phyloP scores from a whole-genome alignment of 2,329 filamentous ascomycete genomes.

The Colletotrichum lupini region DNA sequence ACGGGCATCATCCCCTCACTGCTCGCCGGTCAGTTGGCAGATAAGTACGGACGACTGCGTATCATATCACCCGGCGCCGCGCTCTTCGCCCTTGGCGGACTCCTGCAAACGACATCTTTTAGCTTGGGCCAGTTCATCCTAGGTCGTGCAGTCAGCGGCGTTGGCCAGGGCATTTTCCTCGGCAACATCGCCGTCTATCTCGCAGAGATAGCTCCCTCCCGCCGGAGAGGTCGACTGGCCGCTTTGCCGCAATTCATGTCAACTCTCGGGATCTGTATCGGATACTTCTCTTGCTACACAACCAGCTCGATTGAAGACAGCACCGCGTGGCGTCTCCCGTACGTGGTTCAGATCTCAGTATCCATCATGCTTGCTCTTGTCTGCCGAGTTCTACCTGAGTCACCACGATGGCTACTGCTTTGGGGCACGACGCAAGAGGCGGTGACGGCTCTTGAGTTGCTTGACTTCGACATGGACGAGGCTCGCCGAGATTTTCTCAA shows the following conservation, averaged over 20 bases:
- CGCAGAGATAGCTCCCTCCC: conserved; percentile 68
- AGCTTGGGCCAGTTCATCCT: conserved; percentile 63
- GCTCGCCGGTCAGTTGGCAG: conserved; percentile 65
- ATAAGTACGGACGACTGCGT: conserved; percentile 60
- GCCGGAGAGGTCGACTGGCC: conserved; percentile 60
- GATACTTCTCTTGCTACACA: conserved; percentile 72
- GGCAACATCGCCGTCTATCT: conserved; percentile 69
- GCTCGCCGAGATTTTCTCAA: conserved; percentile 59
- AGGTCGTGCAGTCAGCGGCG: conserved; percentile 65
- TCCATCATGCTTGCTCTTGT: conserved; percentile 48
- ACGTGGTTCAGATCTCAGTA: conserved; percentile 58
- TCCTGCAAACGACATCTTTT: conserved; percentile 60
- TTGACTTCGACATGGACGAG: conserved; percentile 56
- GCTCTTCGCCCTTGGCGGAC: conserved; percentile 63
- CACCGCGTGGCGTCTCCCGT: conserved; percentile 67
- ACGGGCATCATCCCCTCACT: conserved; percentile 67
- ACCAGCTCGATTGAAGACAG: conserved; percentile 54
- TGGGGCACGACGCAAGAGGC: conserved; percentile 60
- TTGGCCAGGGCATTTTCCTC: conserved; percentile 69
- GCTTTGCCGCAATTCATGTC: conserved; percentile 64
- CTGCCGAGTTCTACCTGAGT: conserved; percentile 61
- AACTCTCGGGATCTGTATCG: conserved; percentile 60
- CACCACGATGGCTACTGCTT: conserved; percentile 66
- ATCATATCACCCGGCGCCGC: conserved; percentile 59
- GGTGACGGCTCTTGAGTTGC: conserved; percentile 49